A percentile compares a stretch with the other conserved stretches of the same genome.
Conservation (phyloP, 345 rosid genomes). For the Salix caprea region DNA sequence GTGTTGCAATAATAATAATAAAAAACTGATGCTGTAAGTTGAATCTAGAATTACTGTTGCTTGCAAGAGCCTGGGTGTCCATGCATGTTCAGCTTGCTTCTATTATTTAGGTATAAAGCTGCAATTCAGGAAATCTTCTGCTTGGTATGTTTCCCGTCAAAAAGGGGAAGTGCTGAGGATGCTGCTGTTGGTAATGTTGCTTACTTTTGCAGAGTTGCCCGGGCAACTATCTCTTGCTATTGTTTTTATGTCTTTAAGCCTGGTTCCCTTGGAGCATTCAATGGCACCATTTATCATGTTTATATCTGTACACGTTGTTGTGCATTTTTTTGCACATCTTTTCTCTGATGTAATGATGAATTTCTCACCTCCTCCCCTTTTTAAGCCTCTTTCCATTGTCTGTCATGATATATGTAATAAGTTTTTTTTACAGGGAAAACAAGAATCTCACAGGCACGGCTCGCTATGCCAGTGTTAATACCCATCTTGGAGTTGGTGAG, state of each 20-base stretch:
- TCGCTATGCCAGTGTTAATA: constrained; percentile 93
- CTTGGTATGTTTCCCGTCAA: background rate
- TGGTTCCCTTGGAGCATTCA: background rate
- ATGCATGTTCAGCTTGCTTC: background rate
- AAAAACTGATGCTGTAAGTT: background rate
- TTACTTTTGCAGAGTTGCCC: background rate
- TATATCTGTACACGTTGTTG: background rate
- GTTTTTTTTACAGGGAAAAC: constrained; percentile 65
- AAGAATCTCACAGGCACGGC: constrained; percentile 98
- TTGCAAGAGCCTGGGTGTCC: background rate
- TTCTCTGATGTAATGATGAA: background rate
- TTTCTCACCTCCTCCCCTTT: background rate
- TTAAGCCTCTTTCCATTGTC: constrained; percentile 5
- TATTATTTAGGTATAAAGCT: background rate
- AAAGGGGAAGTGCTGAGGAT: background rate
- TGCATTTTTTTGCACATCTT: background rate
- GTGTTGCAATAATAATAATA: too few relatives aligned
- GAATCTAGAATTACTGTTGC: background rate
- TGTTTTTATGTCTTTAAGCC: background rate
- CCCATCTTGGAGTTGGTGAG: constrained; percentile 97
- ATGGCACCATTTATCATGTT: background rate
- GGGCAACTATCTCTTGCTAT: background rate
- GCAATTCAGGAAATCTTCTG: background rate
- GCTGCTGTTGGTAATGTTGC: background rate
- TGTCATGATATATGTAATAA: background rate